These are phyloP conservation scores for Sphagnum fallax DNA, from an alignment of 228 moss, liverwort and hornwort species.

Conservation along the genomic window DNA sequence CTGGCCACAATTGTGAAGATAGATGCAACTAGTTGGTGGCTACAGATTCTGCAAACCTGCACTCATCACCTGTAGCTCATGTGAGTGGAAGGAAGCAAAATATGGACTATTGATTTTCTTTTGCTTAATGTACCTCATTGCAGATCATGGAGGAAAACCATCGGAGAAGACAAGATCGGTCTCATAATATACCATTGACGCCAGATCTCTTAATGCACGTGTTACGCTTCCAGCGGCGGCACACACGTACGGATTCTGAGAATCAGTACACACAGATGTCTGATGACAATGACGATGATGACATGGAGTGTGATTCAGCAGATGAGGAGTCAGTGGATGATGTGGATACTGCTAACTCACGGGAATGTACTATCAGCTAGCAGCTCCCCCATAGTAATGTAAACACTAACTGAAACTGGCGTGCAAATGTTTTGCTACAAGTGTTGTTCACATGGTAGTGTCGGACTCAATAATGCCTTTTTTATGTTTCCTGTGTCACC, in stretches of 20 bases:
- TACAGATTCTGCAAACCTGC: background rate
- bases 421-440: too few species aligned
- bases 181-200: conserved; percentile 13
- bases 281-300: conserved; percentile 35
- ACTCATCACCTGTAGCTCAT: background rate
- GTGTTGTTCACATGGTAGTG: too few species aligned
- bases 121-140: background rate
- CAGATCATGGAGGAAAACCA: conserved; percentile 62
- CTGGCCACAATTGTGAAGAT: background rate
- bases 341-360: conserved; percentile 38
- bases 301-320: conserved; percentile 29
- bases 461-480: too few species aligned
- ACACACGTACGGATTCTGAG: conserved; percentile 25
- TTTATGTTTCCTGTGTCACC: too few species aligned
- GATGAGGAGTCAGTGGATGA: conserved; percentile 49
- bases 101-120: background rate
- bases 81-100: background rate
- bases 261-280: conserved; percentile 21
- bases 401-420: background rate
- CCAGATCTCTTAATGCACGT: conserved; percentile 51
- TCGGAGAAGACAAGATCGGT: conserved; percentile 41
- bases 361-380: conserved; percentile 68
- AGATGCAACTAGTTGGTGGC: background rate
- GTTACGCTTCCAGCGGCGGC: conserved; percentile 45
- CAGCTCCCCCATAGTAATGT: background rate